Percentiles rank a stretch among this genome's conserved stretches.
These are phyloP conservation scores for Sporothrix curviconia DNA, from an alignment of 2,329 filamentous ascomycete species.

Conservation along the genomic window DNA sequence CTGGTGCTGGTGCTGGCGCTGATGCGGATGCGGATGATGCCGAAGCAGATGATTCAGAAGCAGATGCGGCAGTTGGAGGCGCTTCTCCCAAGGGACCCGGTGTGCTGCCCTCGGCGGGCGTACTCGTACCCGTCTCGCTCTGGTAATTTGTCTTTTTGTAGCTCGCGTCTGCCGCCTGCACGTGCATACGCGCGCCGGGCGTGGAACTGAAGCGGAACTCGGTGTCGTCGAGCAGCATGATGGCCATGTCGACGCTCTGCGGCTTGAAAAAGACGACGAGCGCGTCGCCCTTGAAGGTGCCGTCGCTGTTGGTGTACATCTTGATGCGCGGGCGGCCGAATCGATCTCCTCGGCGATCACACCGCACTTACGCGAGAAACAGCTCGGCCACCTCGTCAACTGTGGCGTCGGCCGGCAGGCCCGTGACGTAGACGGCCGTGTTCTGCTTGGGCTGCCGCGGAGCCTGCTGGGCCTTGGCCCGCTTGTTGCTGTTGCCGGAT, in stretches of 20 bases:
- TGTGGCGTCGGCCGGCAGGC: constrained; percentile 72
- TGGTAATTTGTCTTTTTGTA: constrained; percentile 82
- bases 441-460: constrained; percentile 58
- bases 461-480: constrained; percentile 25
- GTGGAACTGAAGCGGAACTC: constrained; percentile 62
- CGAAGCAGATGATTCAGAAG: background rate
- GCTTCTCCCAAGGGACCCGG: constrained; percentile 15
- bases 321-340: constrained; percentile 81
- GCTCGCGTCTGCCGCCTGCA: constrained; percentile 78
- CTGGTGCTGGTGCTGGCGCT: background rate
- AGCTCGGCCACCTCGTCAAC: constrained; percentile 73
- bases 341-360: constrained; percentile 94
- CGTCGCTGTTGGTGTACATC: constrained; percentile 76
- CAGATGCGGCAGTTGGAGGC: constrained; percentile 18
- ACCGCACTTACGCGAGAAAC: constrained; percentile 77
- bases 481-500: constrained; percentile 13
- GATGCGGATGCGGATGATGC: background rate
- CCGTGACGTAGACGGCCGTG: constrained; percentile 87
- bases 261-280: constrained; percentile 92
- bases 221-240: constrained; percentile 73
- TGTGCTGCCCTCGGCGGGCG: constrained; percentile 10
- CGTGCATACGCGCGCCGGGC: constrained; percentile 60
- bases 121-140: constrained; percentile 29
- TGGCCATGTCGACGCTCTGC: constrained; percentile 82
- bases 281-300: constrained; percentile 87